Conservation (phyloP, 208 protist species). For the Leishmania turanica region DNA sequence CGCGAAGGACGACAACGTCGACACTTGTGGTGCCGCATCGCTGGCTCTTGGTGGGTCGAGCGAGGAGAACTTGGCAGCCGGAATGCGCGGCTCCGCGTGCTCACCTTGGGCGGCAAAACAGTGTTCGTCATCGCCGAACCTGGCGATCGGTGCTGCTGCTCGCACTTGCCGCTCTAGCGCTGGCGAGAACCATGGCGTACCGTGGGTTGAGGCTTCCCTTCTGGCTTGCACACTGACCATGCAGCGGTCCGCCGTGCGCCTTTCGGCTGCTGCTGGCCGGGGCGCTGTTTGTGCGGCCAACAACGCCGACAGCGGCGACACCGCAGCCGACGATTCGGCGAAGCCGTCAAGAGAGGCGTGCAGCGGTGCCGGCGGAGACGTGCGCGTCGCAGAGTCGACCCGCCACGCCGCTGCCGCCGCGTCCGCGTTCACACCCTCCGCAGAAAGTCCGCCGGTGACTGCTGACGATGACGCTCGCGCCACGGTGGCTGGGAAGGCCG, state of each 20-base stretch:
- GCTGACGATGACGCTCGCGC: neutral
- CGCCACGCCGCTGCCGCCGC: neutral
- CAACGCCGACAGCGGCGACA: constrained; percentile 3
- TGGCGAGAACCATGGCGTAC: neutral
- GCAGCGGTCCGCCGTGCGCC: neutral
- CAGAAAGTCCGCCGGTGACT: neutral
- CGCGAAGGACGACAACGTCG: neutral
- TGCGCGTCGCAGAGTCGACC: neutral
- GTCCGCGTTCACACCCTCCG: neutral
- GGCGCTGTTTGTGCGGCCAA: neutral
- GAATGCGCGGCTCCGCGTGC: neutral
- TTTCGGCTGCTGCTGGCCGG: neutral
- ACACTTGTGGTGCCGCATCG: neutral
- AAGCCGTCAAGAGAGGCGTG: constrained; percentile 5
- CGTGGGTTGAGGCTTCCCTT: neutral
- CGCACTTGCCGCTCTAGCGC: neutral
- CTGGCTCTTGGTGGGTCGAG: neutral
- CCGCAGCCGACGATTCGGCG: neutral
- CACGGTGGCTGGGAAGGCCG: neutral
- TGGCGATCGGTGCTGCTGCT: constrained; percentile 3
- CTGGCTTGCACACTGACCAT: neutral
- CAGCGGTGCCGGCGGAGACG: constrained; percentile 13
- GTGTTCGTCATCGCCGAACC: neutral
- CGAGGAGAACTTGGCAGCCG: neutral
- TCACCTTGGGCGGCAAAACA: neutral